Base-by-base conservation (phyloP, 2,329 filamentous ascomycete species). In the Colletotrichum spinosum region DNA sequence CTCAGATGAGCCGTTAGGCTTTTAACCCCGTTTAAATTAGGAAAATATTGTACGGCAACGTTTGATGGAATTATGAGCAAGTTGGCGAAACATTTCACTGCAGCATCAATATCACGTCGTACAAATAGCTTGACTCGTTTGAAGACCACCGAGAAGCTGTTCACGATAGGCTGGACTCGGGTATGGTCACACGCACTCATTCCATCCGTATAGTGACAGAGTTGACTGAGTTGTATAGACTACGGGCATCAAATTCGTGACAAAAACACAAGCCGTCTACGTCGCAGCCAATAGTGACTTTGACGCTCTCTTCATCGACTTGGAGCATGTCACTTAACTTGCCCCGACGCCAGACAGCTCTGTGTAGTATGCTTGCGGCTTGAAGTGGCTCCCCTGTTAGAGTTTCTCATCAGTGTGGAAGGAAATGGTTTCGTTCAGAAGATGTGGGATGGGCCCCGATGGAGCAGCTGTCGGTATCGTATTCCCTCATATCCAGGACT, bases 221-320 rank as follows among this genome's bases (percentile, higher is more conserved):
- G 25, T 25, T 25, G 25, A 25, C 25, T 25, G 25, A 25, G 25
- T 8, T 2, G 8, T 8, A 1, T 25, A 74, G 70, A 68, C 69
- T 25, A 69, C 76, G 62, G 69, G 73, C 45, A 73, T 79, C 58
- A 73, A 72, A 45, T 58, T 78, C 6, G 63, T 72, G 1, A 65
- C 74, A 1, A 73, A 70, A 15, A 55, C 70, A 0, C 67, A 72
- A 15, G 69, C 79, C 4, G 74, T 78, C 10, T 70, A 75, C 25
- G 63, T 78, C 6, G 78, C 77, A 10, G 73, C 73, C 60, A 71
- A 73, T 33, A 73, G 72, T 3, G 75, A 76, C 17, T 79, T 73
- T 55, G 15, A 80, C 54, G 67, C 73, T 7, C 67, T 80, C 0
- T 79, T 79, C 68, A 78, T 80, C 61, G 78, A 80, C 41, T 69